phyloP scores from a whole-genome alignment of 2,329 filamentous ascomycete species.

The Fusarium sp. region DNA sequence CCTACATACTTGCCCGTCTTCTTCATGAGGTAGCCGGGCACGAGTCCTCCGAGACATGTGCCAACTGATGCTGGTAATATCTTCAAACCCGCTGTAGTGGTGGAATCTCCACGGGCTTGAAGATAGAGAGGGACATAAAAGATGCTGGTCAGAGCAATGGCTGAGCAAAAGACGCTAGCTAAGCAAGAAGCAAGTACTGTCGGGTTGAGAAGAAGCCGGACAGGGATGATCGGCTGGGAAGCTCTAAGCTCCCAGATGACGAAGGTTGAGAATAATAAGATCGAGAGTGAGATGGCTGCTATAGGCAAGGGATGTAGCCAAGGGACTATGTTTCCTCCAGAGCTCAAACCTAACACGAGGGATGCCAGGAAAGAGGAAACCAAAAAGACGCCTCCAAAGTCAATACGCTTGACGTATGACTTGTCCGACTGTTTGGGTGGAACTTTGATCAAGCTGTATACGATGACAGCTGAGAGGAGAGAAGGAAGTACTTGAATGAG shows the following conservation, averaged over 20 bases:
- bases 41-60: slow-evolving; percentile 71
- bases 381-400: slow-evolving; percentile 75
- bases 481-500: background rate
- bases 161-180: slow-evolving; percentile 76
- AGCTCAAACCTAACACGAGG: slow-evolving; percentile 76
- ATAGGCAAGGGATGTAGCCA: slow-evolving; percentile 78
- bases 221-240: slow-evolving; percentile 78
- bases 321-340: slow-evolving; percentile 76
- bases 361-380: slow-evolving; percentile 69
- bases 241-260: slow-evolving; percentile 70
- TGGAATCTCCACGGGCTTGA: slow-evolving; percentile 72
- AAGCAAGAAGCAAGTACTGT: slow-evolving; percentile 77
- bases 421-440: slow-evolving; percentile 74
- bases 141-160: slow-evolving; percentile 72
- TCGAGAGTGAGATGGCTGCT: slow-evolving; percentile 67
- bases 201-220: slow-evolving; percentile 73
- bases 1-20: slow-evolving; percentile 68
- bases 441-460: slow-evolving; percentile 47
- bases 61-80: slow-evolving; percentile 75
- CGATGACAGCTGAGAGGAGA: background rate
- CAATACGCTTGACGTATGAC: slow-evolving; percentile 73
- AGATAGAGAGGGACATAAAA: slow-evolving; percentile 73
- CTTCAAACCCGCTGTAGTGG: slow-evolving; percentile 72
- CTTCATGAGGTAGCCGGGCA: slow-evolving; percentile 75
- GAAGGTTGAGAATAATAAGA: slow-evolving; percentile 67